phyloP scores from a whole-genome alignment of 768 basidiomycete species.

The Suillus subaureus region DNA sequence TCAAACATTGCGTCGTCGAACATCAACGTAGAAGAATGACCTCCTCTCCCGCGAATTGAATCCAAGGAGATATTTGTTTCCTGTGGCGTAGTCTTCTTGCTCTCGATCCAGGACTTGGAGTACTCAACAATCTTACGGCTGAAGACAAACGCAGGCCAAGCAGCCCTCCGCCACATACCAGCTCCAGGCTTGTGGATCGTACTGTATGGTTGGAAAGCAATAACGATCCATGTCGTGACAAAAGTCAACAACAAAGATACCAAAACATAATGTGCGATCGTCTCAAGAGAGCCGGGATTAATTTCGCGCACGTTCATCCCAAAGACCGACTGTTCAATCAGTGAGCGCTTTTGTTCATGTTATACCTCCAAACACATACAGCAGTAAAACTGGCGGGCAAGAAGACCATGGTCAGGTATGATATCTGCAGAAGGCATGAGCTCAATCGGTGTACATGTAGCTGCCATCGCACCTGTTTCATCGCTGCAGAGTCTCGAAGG shows the following conservation, averaged over 20 bases:
- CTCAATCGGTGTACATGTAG: not conserved
- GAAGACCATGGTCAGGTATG: conserved; percentile 64
- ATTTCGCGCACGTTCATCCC: conserved; percentile 34
- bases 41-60: fast-evolving
- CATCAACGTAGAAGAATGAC: not conserved
- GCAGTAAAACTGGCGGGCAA: conserved; percentile 53
- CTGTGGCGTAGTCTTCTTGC: not conserved
- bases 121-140: not conserved
- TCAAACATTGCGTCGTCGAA: not conserved
- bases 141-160: conserved; percentile 23
- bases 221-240: conserved; percentile 52
- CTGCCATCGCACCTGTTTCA: conserved; percentile 31
- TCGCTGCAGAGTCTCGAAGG: conserved; percentile 42
- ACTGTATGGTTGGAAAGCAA: conserved; percentile 44
- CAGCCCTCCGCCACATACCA: conserved; percentile 14
- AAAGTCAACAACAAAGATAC: conserved; percentile 48
- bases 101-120: not conserved
- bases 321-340: conserved; percentile 31
- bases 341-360: conserved; percentile 9
- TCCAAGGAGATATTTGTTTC: too few relatives aligned
- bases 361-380: conserved; percentile 17
- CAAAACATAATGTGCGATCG: conserved; percentile 41
- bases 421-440: conserved; percentile 37
- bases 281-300: conserved; percentile 23
- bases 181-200: conserved; percentile 19